Evolutionary conservation across 805 yeast species (phyloP).

Genomic region (Trichomonascus vanleenenianus): DNA sequence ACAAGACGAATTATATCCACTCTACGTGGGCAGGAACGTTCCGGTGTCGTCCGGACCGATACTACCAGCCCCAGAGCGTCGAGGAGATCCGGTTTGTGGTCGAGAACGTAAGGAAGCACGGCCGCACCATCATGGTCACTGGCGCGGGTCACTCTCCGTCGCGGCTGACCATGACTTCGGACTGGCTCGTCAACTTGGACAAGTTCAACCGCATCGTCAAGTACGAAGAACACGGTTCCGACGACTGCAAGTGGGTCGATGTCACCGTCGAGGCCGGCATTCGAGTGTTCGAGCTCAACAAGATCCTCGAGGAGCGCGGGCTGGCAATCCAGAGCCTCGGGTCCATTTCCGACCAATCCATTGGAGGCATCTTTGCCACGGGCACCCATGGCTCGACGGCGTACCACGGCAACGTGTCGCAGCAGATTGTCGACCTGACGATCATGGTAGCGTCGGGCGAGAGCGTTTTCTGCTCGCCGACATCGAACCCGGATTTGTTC

Average conservation of each 20-base stretch:
- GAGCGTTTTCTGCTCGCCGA: conserved; percentile 55
- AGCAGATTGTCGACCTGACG: conserved; percentile 74
- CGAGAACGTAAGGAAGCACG: conserved; percentile 47
- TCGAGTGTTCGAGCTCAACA: conserved; percentile 66
- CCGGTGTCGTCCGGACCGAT: conserved; percentile 63
- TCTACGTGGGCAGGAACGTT: conserved; percentile 91
- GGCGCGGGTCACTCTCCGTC: conserved; percentile 97
- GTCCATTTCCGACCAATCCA: conserved; percentile 85
- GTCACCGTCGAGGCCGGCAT: conserved; percentile 94
- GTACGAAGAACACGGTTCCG: conserved; percentile 26
- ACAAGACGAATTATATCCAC: conserved; percentile 29
- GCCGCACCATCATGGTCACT: conserved; percentile 68
- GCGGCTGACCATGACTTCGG: conserved; percentile 76
- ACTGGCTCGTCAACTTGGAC: conserved; percentile 86
- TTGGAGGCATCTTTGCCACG: conserved; percentile 93
- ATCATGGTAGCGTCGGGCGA: conserved; percentile 73
- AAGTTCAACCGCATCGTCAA: conserved; percentile 51
- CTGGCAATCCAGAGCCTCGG: conserved; percentile 88
- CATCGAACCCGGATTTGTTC: conserved; percentile 58
- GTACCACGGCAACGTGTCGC: conserved; percentile 82
- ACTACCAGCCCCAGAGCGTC: conserved; percentile 65
- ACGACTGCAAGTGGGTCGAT: conserved; percentile 42
- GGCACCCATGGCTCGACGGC: conserved; percentile 97
- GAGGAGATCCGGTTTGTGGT: conserved; percentile 68
- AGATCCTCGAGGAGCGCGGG: conserved; percentile 50